Conservation (phyloP, 164 flowering plant genomes). For the Malania oleifera region DNA sequence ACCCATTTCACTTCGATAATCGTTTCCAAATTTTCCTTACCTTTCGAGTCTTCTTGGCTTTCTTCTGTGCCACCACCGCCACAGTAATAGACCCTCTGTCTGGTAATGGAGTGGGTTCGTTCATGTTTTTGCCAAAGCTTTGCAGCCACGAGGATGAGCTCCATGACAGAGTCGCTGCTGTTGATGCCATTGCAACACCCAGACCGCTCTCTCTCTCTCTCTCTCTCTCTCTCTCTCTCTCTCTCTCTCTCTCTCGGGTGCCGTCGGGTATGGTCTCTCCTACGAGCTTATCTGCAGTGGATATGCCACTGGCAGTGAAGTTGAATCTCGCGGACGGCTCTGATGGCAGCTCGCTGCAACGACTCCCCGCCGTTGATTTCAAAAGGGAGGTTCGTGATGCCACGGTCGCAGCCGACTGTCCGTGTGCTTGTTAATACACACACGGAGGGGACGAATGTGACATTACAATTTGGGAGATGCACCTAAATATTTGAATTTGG, state of each 20-base stretch:
- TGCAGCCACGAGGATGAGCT: constrained; percentile 38
- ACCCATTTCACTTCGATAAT: constrained; percentile 1
- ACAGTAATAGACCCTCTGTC: constrained; percentile 20
- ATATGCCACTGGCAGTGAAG: no score
- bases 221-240: neutral
- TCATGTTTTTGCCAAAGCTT: constrained; percentile 20
- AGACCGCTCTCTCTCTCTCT: neutral
- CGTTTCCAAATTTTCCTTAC: constrained; percentile 19
- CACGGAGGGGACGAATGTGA: no score
- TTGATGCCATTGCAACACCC: constrained; percentile 30
- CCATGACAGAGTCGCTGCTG: constrained; percentile 56
- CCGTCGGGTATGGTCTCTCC: neutral
- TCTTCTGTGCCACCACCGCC: constrained; percentile 63
- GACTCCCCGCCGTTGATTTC: neutral
- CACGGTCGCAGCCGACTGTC: no score
- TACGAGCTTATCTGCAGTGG: no score
- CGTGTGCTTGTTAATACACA: no score
- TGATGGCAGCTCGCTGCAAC: no score
- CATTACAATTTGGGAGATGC: no score
- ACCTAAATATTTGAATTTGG: no score
- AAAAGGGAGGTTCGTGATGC: no score
- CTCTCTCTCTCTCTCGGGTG: neutral
- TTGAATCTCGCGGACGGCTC: no score
- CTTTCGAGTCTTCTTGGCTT: constrained; percentile 61
- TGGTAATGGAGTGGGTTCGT: constrained; percentile 20